These are phyloP conservation scores for Chenopodium formosanum DNA, from an alignment of 148 eudicot species.

Conservation along the genomic window DNA sequence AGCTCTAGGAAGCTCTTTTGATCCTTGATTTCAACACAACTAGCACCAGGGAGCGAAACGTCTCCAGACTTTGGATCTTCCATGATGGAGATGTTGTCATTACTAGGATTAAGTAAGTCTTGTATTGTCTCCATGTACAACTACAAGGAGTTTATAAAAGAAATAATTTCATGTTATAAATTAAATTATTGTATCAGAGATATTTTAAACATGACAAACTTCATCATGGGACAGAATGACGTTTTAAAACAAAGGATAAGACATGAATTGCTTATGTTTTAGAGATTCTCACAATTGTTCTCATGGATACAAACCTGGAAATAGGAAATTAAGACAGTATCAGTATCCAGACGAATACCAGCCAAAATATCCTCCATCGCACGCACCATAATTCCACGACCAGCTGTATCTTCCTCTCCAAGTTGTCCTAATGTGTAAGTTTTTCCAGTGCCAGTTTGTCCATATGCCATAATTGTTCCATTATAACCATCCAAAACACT, in stretches of 20 bases:
- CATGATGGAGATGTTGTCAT: slow-evolving; percentile 71
- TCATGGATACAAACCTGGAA: slow-evolving; percentile 54
- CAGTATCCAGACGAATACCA: slow-evolving; percentile 59
- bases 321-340: slow-evolving; percentile 67
- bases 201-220: neutral
- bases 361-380: slow-evolving; percentile 90
- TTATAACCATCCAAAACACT: slow-evolving; percentile 92
- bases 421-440: slow-evolving; percentile 84
- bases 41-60: slow-evolving; percentile 82
- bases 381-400: slow-evolving; percentile 93
- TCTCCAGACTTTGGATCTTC: slow-evolving; percentile 91
- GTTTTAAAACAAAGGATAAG: slow-evolving; percentile 6
- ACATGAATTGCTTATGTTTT: neutral
- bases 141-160: slow-evolving; percentile 35
- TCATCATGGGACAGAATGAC: neutral
- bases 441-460: slow-evolving; percentile 96
- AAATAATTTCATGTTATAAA: neutral
- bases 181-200: slow-evolving; percentile 2
- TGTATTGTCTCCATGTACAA: slow-evolving; percentile 95
- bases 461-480: slow-evolving; percentile 94
- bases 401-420: slow-evolving; percentile 83
- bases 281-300: neutral
- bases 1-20: slow-evolving; percentile 73
- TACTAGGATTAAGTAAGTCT: slow-evolving; percentile 81
- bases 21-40: slow-evolving; percentile 64